These are phyloP conservation scores for Mycena polygramma DNA, from an alignment of 768 basidiomycete genomes.

Conservation along the genomic window DNA sequence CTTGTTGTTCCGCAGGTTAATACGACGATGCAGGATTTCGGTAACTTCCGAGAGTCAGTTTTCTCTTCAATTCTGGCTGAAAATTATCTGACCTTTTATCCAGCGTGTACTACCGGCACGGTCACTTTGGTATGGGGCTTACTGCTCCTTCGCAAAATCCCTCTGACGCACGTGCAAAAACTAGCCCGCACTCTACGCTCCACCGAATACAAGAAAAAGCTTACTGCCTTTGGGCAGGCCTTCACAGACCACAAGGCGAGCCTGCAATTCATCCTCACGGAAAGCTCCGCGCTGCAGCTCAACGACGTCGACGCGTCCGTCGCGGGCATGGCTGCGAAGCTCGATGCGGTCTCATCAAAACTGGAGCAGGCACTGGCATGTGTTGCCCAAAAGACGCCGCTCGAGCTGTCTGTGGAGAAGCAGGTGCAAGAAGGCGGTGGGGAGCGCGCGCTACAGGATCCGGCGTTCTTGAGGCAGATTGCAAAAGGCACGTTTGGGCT, in stretches of 20 bases:
- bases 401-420: conserved; percentile 24
- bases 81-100: neutral
- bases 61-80: neutral
- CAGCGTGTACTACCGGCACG: conserved; percentile 41
- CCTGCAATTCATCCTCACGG: conserved; percentile 36
- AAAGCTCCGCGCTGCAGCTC: conserved; percentile 34
- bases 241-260: conserved; percentile 37
- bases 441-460: conserved; percentile 28
- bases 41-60: conserved; percentile 43
- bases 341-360: conserved; percentile 23
- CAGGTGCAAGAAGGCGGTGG: conserved; percentile 25
- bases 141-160: neutral
- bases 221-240: conserved; percentile 24
- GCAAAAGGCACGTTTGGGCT: conserved; percentile 22
- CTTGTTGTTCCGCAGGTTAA: conserved; percentile 1
- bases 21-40: conserved; percentile 34
- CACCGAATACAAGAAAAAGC: conserved; percentile 37
- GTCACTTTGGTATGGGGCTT: conserved; percentile 27
- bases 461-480: conserved; percentile 23
- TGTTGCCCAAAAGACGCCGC: conserved; percentile 22
- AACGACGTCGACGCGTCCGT: conserved; percentile 24
- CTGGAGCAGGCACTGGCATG: conserved; percentile 16
- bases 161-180: neutral
- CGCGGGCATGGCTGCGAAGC: conserved; percentile 19
- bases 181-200: conserved; percentile 36